Percentiles rank a stretch among this genome's conserved stretches.
Conservation (phyloP, 2,329 filamentous ascomycete species). For the Trichoderma simmonsii region DNA sequence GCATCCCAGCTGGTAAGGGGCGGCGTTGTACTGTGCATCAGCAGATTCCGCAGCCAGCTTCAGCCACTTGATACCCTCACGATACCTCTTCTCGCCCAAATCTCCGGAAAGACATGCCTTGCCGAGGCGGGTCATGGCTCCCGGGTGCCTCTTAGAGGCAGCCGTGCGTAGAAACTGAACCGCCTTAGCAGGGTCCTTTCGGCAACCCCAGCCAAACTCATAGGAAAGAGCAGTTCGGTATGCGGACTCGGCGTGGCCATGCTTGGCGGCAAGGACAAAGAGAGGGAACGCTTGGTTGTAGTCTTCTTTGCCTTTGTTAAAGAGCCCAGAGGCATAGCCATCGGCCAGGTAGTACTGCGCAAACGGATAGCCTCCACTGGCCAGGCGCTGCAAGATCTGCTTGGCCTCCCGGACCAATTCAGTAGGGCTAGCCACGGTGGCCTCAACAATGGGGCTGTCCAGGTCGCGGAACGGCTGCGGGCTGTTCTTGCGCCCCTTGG, state of each 20-base stretch:
- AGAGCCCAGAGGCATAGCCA: conserved; percentile 88
- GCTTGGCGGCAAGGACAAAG: conserved; percentile 90
- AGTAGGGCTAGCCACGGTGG: conserved; percentile 51
- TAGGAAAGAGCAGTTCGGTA: conserved; percentile 94
- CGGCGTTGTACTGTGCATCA: conserved; percentile 86
- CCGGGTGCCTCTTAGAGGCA: conserved; percentile 90
- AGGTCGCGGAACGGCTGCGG: conserved; percentile 47
- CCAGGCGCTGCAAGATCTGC: conserved; percentile 79
- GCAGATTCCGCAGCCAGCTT: conserved; percentile 89
- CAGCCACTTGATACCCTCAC: conserved; percentile 93
- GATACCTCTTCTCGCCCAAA: conserved; percentile 80
- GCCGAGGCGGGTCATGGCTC: conserved; percentile 88
- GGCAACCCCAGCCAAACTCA: conserved; percentile 96
- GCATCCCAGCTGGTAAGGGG: conserved; percentile 84
- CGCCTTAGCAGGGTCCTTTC: conserved; percentile 85
- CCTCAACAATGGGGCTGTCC: conserved; percentile 46
- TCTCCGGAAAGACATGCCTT: conserved; percentile 88
- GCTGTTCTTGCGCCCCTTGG: conserved; percentile 44
- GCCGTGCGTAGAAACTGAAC: conserved; percentile 89
- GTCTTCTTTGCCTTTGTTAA: conserved; percentile 91
- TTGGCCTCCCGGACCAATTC: conserved; percentile 83
- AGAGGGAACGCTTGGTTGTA: conserved; percentile 88
- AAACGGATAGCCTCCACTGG: conserved; percentile 89
- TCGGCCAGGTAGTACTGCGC: conserved; percentile 97
- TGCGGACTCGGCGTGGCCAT: conserved; percentile 92